These are phyloP conservation scores for Gastrolobium bilobum DNA, from an alignment of 306 rosid species.

Conservation along the genomic window DNA sequence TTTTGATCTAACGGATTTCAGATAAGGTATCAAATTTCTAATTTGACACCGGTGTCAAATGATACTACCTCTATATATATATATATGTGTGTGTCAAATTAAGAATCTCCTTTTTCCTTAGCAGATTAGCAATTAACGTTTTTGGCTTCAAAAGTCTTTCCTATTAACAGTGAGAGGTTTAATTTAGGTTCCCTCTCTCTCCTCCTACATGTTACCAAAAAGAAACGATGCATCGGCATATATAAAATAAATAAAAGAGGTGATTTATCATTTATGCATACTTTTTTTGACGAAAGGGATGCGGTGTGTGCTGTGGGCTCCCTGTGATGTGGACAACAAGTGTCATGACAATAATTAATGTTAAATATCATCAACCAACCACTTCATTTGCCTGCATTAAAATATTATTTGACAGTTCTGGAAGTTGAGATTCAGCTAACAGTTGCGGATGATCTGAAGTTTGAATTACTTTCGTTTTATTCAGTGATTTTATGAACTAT, in stretches of 20 bases:
- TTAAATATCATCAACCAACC: not conserved
- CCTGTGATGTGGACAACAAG: conserved; percentile 15
- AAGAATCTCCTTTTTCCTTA: conserved; percentile 52
- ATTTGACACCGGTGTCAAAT: too few relatives aligned
- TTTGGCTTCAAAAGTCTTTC: not conserved
- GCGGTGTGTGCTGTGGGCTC: not conserved
- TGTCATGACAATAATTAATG: not conserved
- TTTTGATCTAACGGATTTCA: too few relatives aligned
- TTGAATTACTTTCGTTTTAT: not conserved
- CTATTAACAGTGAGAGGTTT: not conserved
- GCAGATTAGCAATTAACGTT: not conserved
- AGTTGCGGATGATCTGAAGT: not conserved
- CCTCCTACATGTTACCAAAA: conserved; percentile 13
- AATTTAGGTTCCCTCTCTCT: not conserved
- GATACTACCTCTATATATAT: too few relatives aligned
- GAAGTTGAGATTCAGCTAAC: conserved; percentile 13
- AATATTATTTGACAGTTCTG: conserved; percentile 8
- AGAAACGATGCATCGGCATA: not conserved
- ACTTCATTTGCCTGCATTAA: not conserved
- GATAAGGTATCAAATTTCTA: too few relatives aligned
- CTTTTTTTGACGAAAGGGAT: conserved; percentile 1
- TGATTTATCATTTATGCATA: not conserved
- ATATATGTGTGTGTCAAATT: too few relatives aligned
- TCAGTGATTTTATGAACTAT: not conserved
- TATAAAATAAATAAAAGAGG: not conserved